A percentile compares a stretch with the other conserved stretches of the same genome.
phyloP scores from a whole-genome alignment of 495 filamentous ascomycete species.

The Hyphodiscus hymeniophilus region DNA sequence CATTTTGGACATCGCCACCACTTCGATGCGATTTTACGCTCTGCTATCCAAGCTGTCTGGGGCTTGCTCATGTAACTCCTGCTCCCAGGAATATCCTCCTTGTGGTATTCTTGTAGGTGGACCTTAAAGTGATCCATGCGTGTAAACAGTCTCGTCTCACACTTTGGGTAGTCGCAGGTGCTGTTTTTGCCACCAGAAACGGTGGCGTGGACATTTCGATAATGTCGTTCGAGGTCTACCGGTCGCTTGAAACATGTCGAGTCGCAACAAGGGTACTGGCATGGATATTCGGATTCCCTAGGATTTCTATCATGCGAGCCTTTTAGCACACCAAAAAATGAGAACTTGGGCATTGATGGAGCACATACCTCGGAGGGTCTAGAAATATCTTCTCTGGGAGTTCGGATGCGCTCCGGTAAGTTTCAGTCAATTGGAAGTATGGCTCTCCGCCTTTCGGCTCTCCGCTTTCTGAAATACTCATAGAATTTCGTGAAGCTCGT shows the following conservation, averaged over 20 bases:
- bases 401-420: background rate
- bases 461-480: conserved; percentile 12
- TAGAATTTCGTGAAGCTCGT: conserved; percentile 4
- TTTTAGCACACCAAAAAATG: too few species aligned
- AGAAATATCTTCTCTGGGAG: conserved; percentile 13
- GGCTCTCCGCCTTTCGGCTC: conserved; percentile 10
- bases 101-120: conserved; percentile 40
- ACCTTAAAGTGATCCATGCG: conserved; percentile 30
- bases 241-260: conserved; percentile 29
- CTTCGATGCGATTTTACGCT: conserved; percentile 25
- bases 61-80: background rate
- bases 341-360: too few species aligned
- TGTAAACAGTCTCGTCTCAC: conserved; percentile 12
- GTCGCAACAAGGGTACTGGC: conserved; percentile 25
- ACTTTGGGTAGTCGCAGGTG: conserved; percentile 19
- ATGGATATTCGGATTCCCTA: conserved; percentile 19
- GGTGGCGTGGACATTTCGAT: conserved; percentile 30
- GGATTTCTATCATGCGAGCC: background rate
- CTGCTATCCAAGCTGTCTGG: conserved; percentile 19
- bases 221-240: conserved; percentile 41
- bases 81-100: conserved; percentile 35
- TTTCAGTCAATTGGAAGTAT: conserved; percentile 6
- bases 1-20: conserved; percentile 43
- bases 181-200: conserved; percentile 28
- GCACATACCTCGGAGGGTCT: conserved; percentile 7